Evolutionary conservation across 2,329 filamentous ascomycete genomes (phyloP).

Genomic region (Cyclaneusma minus): DNA sequence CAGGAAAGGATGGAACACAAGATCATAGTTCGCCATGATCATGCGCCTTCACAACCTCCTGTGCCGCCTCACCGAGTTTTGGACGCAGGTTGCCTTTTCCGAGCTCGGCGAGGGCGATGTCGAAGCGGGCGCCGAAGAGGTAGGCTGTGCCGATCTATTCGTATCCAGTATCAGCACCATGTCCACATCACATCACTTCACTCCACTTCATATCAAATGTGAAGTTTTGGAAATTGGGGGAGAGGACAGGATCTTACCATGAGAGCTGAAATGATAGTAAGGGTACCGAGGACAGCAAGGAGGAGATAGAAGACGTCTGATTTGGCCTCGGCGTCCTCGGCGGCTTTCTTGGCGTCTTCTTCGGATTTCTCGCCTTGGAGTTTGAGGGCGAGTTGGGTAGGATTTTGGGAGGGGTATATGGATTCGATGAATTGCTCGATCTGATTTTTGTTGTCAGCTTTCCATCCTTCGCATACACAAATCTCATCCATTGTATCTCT

Average conservation of each 20-base stretch:
- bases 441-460: slow-evolving; percentile 24
- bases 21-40: slow-evolving; percentile 15
- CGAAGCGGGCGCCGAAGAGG: slow-evolving; percentile 69
- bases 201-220: no score
- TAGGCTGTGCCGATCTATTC: slow-evolving; percentile 63
- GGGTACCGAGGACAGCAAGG: slow-evolving; percentile 46
- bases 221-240: slow-evolving; percentile 2
- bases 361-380: slow-evolving; percentile 20
- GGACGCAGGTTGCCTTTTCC: slow-evolving; percentile 26
- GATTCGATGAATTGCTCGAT: slow-evolving; percentile 93
- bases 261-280: slow-evolving; percentile 52
- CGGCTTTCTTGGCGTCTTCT: slow-evolving; percentile 24
- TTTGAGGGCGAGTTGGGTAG: slow-evolving; percentile 36
- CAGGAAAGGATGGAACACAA: no score
- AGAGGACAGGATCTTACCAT: slow-evolving; percentile 50
- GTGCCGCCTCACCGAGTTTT: slow-evolving; percentile 8
- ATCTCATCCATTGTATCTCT: no score
- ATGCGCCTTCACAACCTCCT: slow-evolving; percentile 14
- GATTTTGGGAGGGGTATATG: slow-evolving; percentile 74
- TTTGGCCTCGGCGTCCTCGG: slow-evolving; percentile 40
- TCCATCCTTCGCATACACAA: no score
- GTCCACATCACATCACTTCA: neutral
- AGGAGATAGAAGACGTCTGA: slow-evolving; percentile 47
- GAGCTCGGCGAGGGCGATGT: slow-evolving; percentile 46
- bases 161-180: slow-evolving; percentile 7